Conservation (phyloP, 768 basidiomycete species). For the Trametes punicea region DNA sequence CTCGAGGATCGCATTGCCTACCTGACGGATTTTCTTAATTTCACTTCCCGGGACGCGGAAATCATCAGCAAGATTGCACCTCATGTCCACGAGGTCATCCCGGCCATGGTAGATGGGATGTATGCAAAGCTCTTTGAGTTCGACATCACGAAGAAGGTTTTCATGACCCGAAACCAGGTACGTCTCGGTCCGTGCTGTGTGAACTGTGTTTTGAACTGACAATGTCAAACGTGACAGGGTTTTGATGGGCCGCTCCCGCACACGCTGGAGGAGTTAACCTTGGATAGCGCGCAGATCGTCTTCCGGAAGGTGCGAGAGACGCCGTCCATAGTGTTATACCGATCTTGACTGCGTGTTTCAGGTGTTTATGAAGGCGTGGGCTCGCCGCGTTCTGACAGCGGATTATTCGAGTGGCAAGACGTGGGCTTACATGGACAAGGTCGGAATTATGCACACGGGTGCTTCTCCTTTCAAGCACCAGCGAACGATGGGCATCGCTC, state of each 20-base stretch:
- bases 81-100: constrained; percentile 41
- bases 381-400: constrained; percentile 37
- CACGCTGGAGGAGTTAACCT: constrained; percentile 37
- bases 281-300: constrained; percentile 44
- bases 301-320: constrained; percentile 39
- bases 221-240: constrained; percentile 27
- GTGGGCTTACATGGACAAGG: constrained; percentile 46
- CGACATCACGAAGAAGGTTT: constrained; percentile 41
- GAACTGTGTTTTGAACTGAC: not conserved
- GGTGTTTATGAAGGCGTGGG: constrained; percentile 37
- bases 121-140: constrained; percentile 46
- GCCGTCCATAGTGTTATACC: constrained; percentile 19
- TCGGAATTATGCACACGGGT: constrained; percentile 50
- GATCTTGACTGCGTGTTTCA: constrained; percentile 23
- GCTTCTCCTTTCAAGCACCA: constrained; percentile 41
- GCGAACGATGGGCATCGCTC: constrained; percentile 31
- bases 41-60: constrained; percentile 40
- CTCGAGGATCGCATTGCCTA: constrained; percentile 41
- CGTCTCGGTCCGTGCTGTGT: not conserved
- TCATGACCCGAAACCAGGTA: constrained; percentile 33
- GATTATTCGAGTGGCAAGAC: constrained; percentile 41
- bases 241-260: constrained; percentile 39
- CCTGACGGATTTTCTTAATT: constrained; percentile 44
- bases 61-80: constrained; percentile 40
- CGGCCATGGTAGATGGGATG: constrained; percentile 42